Evolutionary conservation across 345 rosid species (phyloP).

Genomic region (Luvunga scandens): DNA sequence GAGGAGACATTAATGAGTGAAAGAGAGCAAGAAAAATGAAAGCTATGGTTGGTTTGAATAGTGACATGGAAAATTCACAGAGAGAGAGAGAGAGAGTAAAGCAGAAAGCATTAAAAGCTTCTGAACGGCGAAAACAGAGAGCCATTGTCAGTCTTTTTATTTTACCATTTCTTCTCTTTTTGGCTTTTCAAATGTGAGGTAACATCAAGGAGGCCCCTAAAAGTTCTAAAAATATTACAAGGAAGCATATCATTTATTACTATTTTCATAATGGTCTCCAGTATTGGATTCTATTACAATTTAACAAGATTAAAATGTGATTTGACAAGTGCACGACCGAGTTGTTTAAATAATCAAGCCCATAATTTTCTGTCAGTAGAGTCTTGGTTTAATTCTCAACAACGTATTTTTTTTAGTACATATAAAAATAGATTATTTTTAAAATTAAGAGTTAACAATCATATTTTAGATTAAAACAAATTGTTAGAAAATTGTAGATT

Average conservation of each 20-base stretch:
- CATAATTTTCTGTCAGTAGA: too few relatives aligned
- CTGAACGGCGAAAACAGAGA: conserved; percentile 18
- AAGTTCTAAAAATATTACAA: neutral
- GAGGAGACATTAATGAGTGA: neutral
- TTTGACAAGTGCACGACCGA: too few relatives aligned
- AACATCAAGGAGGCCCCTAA: neutral
- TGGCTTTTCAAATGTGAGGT: neutral
- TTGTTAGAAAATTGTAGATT: too few relatives aligned
- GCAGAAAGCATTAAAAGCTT: conserved; percentile 24
- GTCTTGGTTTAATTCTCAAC: too few relatives aligned
- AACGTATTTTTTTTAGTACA: too few relatives aligned
- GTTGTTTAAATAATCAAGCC: too few relatives aligned
- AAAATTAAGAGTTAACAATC: too few relatives aligned
- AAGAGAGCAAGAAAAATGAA: neutral
- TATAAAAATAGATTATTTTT: too few relatives aligned
- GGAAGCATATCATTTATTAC: too few relatives aligned
- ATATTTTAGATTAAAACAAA: too few relatives aligned
- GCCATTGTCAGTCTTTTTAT: neutral
- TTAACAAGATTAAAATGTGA: too few relatives aligned
- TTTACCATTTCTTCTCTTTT: neutral
- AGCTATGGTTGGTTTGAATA: neutral
- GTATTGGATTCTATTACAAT: too few relatives aligned
- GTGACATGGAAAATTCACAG: neutral
- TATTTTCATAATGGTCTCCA: neutral
- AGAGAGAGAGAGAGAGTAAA: conserved; percentile 16